Conservation (phyloP, 352 stramenopile species). For the Phytophthora sojae region DNA sequence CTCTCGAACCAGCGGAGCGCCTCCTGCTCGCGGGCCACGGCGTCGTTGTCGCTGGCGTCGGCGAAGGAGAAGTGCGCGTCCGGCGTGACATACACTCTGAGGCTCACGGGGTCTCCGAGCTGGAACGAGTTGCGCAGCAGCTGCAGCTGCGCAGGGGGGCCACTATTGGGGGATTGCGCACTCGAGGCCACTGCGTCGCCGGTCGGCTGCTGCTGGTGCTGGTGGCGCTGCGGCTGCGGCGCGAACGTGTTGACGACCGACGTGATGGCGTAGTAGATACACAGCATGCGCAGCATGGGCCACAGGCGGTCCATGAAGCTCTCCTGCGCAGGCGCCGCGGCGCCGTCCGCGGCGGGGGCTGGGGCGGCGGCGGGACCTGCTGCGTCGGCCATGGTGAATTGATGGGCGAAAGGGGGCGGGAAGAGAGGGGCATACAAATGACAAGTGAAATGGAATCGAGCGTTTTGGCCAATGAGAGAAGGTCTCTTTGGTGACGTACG, state of each 20-base stretch:
- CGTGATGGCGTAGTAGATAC: constrained; percentile 87
- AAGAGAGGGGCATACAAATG: background rate
- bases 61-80: constrained; percentile 61
- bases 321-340: constrained; percentile 37
- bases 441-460: background rate
- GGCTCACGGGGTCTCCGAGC: constrained; percentile 54
- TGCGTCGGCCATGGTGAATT: constrained; percentile 23
- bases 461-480: background rate
- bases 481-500: background rate
- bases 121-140: constrained; percentile 67
- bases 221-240: constrained; percentile 12
- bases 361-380: constrained; percentile 5
- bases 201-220: background rate
- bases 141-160: constrained; percentile 12
- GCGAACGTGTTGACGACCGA: constrained; percentile 53
- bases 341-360: constrained; percentile 19
- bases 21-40: constrained; percentile 54
- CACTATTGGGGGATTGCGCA: background rate
- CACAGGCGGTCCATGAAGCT: constrained; percentile 67
- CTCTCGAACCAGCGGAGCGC: constrained; percentile 67
- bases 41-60: constrained; percentile 28
- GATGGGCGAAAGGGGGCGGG: background rate
- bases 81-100: constrained; percentile 76
- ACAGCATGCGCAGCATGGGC: constrained; percentile 76
- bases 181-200: background rate